These are phyloP conservation scores for Globisporangium sylvaticum DNA, from an alignment of 352 stramenopile genomes.

Conservation along the genomic window DNA sequence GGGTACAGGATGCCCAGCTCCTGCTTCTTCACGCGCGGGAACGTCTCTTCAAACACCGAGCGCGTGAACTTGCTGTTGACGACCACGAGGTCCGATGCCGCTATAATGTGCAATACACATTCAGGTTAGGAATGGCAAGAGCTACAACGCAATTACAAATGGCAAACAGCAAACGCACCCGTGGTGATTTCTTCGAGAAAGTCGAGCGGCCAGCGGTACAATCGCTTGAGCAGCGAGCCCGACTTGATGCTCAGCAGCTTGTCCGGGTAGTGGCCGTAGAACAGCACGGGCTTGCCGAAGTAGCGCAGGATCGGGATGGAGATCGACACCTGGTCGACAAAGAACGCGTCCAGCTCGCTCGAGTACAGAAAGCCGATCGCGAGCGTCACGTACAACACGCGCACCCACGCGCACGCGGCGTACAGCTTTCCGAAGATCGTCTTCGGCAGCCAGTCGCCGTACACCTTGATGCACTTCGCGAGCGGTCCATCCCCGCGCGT, in stretches of 20 bases:
- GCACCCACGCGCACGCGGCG: slow-evolving; percentile 91
- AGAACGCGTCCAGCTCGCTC: slow-evolving; percentile 64
- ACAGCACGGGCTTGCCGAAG: slow-evolving; percentile 87
- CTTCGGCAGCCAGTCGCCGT: slow-evolving; percentile 93
- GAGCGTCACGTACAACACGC: slow-evolving; percentile 92
- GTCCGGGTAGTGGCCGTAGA: slow-evolving; percentile 99
- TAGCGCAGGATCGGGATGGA: slow-evolving; percentile 73
- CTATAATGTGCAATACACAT: slow-evolving; percentile 11
- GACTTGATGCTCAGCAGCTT: slow-evolving; percentile 89
- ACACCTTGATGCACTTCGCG: slow-evolving; percentile 77
- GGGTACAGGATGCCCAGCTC: slow-evolving; percentile 93
- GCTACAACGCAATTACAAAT: too few relatives aligned
- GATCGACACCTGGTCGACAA: slow-evolving; percentile 82
- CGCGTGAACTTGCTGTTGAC: slow-evolving; percentile 97
- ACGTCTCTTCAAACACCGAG: slow-evolving; percentile 87
- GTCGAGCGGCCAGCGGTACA: slow-evolving; percentile 93
- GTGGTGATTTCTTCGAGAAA: slow-evolving; percentile 92
- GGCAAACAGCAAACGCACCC: too few relatives aligned
- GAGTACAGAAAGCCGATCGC: slow-evolving; percentile 35
- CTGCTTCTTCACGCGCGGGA: slow-evolving; percentile 56
- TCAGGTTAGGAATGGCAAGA: background rate
- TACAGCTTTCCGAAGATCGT: slow-evolving; percentile 87
- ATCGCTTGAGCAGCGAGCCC: slow-evolving; percentile 58
- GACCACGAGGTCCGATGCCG: slow-evolving; percentile 90
- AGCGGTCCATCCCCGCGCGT: slow-evolving; percentile 80